A percentile compares a stretch with the other conserved stretches of the same genome.
phyloP scores from a whole-genome alignment of 768 basidiomycete genomes.

The Kwoniella sp. region DNA sequence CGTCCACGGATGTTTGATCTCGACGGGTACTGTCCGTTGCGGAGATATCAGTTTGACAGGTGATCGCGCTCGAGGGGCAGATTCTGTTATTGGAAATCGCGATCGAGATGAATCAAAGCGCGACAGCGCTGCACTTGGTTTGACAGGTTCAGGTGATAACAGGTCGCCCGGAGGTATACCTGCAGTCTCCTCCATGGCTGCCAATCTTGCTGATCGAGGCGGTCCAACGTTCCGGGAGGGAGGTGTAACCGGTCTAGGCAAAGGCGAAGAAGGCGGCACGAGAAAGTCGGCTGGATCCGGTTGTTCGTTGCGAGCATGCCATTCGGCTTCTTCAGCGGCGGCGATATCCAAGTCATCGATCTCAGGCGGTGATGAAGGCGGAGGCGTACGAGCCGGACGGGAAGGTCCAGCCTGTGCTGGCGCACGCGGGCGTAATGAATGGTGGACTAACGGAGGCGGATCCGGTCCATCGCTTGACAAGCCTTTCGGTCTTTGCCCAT shows the following conservation, averaged over 20 bases:
- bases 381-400: background rate
- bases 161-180: conserved; percentile 25
- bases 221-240: conserved; percentile 4
- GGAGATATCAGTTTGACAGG: background rate
- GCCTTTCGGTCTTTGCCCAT: conserved; percentile 2
- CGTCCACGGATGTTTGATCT: conserved; percentile 44
- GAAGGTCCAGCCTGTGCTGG: conserved; percentile 4
- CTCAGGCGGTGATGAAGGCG: conserved; percentile 1
- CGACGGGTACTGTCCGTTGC: conserved; percentile 14
- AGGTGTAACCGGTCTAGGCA: conserved; percentile 4
- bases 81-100: conserved; percentile 9
- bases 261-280: conserved; percentile 32
- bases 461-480: conserved; percentile 13
- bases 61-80: conserved; percentile 18
- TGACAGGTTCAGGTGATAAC: conserved; percentile 16
- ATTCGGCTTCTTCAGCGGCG: conserved; percentile 16
- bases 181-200: conserved; percentile 19
- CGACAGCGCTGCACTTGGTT: conserved; percentile 2
- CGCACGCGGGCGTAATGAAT: background rate
- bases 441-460: background rate
- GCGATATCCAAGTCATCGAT: conserved; percentile 26
- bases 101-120: conserved; percentile 10
- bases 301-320: background rate
- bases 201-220: background rate
- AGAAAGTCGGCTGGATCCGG: conserved; percentile 11